These are phyloP conservation scores for Macrophomina pseudophaseolina DNA, from an alignment of 2,329 filamentous ascomycete species.

Conservation along the genomic window DNA sequence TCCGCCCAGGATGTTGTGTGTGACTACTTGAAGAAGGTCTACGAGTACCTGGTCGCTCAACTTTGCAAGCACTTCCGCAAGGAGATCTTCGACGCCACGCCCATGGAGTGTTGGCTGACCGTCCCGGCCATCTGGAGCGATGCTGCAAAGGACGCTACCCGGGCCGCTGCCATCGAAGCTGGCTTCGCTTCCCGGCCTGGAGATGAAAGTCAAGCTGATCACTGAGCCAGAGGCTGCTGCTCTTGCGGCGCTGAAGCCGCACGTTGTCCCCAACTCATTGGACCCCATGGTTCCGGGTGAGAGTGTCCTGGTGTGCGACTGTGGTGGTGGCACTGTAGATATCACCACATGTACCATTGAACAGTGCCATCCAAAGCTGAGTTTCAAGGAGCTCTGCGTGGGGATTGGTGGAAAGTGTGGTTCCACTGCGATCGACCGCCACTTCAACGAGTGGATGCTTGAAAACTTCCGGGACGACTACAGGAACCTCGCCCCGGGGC, in stretches of 20 bases:
- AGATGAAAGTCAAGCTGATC: constrained; percentile 34
- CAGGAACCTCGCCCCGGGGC: constrained; percentile 31
- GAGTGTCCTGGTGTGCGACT: constrained; percentile 35
- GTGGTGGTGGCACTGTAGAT: constrained; percentile 38
- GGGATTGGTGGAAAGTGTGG: constrained; percentile 15
- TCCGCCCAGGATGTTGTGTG: constrained; percentile 22
- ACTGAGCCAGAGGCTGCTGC: constrained; percentile 35
- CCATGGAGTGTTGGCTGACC: constrained; percentile 35
- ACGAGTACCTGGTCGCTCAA: not conserved
- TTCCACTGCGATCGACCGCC: constrained; percentile 41
- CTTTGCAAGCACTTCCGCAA: constrained; percentile 11
- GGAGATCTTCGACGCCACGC: constrained; percentile 17
- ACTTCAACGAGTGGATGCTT: constrained; percentile 39
- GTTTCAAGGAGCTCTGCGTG: constrained; percentile 11
- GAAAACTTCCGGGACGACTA: constrained; percentile 38
- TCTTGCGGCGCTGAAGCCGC: constrained; percentile 27
- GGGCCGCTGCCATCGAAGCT: constrained; percentile 29
- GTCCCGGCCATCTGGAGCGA: constrained; percentile 37
- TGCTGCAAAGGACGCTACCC: constrained; percentile 32
- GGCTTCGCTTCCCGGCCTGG: constrained; percentile 31
- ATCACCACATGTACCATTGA: constrained; percentile 28
- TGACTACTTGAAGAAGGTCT: constrained; percentile 26
- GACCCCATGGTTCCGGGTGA: constrained; percentile 23
- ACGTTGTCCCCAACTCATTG: not conserved
- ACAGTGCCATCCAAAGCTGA: not conserved